Base-by-base conservation (phyloP, 2,329 filamentous ascomycete genomes). In the Penicillium polonicum region DNA sequence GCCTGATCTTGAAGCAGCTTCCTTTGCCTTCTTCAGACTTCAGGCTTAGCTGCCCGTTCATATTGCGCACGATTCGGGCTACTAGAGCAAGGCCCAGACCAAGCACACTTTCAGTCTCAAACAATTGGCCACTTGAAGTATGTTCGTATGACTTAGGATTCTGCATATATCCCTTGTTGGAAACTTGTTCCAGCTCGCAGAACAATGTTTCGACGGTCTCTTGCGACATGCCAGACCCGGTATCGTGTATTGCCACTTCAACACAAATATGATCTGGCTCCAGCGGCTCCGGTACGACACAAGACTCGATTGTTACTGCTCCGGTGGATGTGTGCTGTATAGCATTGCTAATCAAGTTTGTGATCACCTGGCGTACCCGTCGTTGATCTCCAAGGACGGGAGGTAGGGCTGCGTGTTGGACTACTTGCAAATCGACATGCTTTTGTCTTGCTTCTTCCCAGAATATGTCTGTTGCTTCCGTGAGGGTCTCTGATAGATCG, bases 31-130 rank as follows among this genome's bases (percentile, higher is more conserved):
- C 83, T 65, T 93, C 90, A 0, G 91, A 95, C 67, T 92, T 94
- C 2, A 96, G 74, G 5, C 91, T 85, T 38, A 96, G 74, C 67
- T 95, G 91, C 0, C 91, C 92, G 60, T 93, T 88, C 90, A 95
- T 94, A 67, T 92, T 96, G 17, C 87, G 84, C 23, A 96, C 82
- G 31, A 91, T 90, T 42, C 92, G 85, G 15, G 90, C 89, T 23
- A 96, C 91, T 8, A 95, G 82, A 0, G 91, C 91, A 8, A 96
- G 80, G 0, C 91, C 92, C 7, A 96, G 82, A 0, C 92, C 92
- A 2, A 95, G 76, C 0, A 85, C 85, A 23, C 78, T 76, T 52
- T 77, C 76, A 4, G 64, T 64, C 5, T 66, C 60, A 10, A 71
- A 64, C 13, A 67, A 62, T 15, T 71, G 72, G 5, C 69, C 52